Percentiles rank a stretch among this genome's conserved stretches.
phyloP scores from a whole-genome alignment of 2,329 filamentous ascomycete species.

The Claviceps sorghi region DNA sequence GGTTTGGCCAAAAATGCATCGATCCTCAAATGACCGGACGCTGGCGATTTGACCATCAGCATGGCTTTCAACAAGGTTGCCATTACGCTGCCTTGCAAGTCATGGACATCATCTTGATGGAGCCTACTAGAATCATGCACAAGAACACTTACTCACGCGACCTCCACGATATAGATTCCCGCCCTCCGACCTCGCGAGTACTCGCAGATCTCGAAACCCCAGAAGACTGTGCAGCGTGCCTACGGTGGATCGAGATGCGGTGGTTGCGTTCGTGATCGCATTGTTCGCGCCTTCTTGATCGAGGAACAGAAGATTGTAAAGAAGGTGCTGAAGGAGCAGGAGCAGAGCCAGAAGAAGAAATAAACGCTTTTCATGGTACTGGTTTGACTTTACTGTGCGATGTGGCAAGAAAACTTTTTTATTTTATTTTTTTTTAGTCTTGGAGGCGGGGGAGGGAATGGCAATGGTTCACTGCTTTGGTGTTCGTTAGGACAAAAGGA shows the following conservation, averaged over 20 bases:
- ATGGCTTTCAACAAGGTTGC: neutral
- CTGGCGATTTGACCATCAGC: neutral
- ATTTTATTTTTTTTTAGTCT: conserved; percentile 1
- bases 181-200: conserved; percentile 98
- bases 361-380: conserved; percentile 33
- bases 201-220: conserved; percentile 87
- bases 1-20: neutral
- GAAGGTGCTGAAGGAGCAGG: conserved; percentile 99
- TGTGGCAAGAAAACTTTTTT: conserved; percentile 22
- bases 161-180: conserved; percentile 49
- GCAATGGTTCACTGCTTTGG: conserved; percentile 36
- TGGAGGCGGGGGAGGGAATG: conserved; percentile 4
- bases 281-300: conserved; percentile 96
- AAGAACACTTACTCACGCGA: conserved; percentile 7
- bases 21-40: neutral
- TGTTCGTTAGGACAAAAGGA: conserved; percentile 38
- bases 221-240: conserved; percentile 98
- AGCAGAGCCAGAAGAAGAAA: conserved; percentile 56
- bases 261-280: conserved; percentile 95
- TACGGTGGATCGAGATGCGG: conserved; percentile 98
- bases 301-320: conserved; percentile 99
- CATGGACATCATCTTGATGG: neutral
- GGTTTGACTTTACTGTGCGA: conserved; percentile 20
- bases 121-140: neutral
- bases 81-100: neutral